phyloP scores from a whole-genome alignment of 176 grass and related monocot species.

The Pontederia paniculata region DNA sequence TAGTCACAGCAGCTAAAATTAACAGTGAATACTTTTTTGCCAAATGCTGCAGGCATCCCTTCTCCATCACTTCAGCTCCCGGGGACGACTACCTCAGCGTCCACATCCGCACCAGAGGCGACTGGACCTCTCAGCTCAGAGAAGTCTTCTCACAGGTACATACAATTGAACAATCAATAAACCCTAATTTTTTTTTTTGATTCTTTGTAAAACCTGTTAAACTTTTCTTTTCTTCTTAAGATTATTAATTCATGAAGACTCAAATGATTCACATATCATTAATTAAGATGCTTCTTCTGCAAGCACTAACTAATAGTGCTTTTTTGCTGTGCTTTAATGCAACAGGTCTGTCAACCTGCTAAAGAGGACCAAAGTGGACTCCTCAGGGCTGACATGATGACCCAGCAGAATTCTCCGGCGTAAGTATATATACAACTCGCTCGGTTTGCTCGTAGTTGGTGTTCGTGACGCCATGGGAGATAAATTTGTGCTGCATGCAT shows the following conservation, averaged over 20 bases:
- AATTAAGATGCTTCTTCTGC: no score
- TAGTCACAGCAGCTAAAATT: no score
- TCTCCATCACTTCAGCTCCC: constrained; percentile 91
- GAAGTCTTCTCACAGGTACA: constrained; percentile 48
- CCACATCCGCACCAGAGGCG: constrained; percentile 77
- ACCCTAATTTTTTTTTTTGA: no score
- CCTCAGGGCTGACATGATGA: constrained; percentile 47
- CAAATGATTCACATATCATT: no score
- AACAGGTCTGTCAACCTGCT: constrained; percentile 57
- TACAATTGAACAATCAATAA: no score
- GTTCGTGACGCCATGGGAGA: background rate
- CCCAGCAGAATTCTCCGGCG: constrained; percentile 26
- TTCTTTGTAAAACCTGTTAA: no score
- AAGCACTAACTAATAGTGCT: no score
- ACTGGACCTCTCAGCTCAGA: constrained; percentile 71
- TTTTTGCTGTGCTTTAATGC: background rate
- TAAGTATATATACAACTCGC: background rate
- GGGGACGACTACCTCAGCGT: constrained; percentile 83
- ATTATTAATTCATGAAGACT: no score
- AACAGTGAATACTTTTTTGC: no score
- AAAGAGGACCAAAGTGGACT: constrained; percentile 47
- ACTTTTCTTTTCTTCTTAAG: no score
- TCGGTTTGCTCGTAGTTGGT: no score
- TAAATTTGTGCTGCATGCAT: background rate
- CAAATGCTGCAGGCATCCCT: constrained; percentile 67